phyloP scores from a whole-genome alignment of 139 green algal genomes.

The Chlorella sorokiniana region DNA sequence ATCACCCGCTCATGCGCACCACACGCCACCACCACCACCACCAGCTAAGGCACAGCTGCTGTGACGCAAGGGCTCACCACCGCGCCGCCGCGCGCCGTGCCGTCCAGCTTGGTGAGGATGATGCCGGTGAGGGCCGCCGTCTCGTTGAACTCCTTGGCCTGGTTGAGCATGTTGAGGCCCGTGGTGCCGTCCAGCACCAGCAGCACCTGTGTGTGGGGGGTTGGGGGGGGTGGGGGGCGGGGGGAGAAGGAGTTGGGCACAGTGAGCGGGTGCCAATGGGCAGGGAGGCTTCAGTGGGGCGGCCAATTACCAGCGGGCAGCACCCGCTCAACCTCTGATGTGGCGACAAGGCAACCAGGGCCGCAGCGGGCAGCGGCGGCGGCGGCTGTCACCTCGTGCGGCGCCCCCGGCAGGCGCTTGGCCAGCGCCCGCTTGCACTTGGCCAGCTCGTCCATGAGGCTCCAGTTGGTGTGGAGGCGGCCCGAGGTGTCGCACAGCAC shows the following conservation, averaged over 20 bases:
- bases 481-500: slow-evolving; percentile 93
- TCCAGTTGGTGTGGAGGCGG: slow-evolving; percentile 93
- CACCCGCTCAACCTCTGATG: too few species aligned
- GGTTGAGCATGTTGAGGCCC: slow-evolving; percentile 97
- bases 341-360: neutral
- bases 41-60: too few species aligned
- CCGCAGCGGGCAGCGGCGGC: neutral
- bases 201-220: too few species aligned
- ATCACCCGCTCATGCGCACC: too few species aligned
- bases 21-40: too few species aligned
- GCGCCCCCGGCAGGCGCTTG: slow-evolving; percentile 61
- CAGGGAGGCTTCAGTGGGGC: too few species aligned
- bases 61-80: too few species aligned
- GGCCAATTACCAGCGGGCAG: too few species aligned
- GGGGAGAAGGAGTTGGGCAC: too few species aligned
- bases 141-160: slow-evolving; percentile 92
- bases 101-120: slow-evolving; percentile 98
- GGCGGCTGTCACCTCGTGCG: slow-evolving; percentile 66
- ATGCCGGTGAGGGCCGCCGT: slow-evolving; percentile 85
- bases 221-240: too few species aligned
- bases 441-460: slow-evolving; percentile 86
- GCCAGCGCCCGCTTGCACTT: slow-evolving; percentile 65
- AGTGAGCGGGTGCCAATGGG: too few species aligned
- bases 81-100: slow-evolving; percentile 84
- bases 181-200: slow-evolving; percentile 98